Evolutionary conservation across 805 yeast genomes (phyloP).

Genomic region (Huiozyma naganishii): DNA sequence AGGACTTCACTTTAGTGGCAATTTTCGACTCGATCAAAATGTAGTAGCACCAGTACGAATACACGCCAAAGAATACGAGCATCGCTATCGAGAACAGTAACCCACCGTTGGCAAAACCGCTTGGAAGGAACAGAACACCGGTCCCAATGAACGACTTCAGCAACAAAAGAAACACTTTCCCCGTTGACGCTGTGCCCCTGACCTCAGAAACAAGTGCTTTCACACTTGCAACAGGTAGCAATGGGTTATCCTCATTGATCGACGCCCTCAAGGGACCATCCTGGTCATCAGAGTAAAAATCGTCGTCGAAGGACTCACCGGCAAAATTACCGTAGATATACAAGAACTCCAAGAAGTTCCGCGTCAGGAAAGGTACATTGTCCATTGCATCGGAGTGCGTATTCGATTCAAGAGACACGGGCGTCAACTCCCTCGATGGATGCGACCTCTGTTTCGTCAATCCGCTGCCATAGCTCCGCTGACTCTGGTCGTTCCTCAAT

Average conservation of each 20-base stretch:
- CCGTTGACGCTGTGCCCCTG: slow-evolving; percentile 59
- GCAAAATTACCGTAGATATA: slow-evolving; percentile 80
- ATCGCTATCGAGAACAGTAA: slow-evolving; percentile 43
- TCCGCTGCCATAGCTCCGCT: background rate
- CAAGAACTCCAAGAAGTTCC: slow-evolving; percentile 66
- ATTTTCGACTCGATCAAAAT: slow-evolving; percentile 50
- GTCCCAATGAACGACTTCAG: slow-evolving; percentile 72
- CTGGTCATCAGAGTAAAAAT: slow-evolving; percentile 36
- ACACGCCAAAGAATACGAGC: slow-evolving; percentile 49
- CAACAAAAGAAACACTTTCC: slow-evolving; percentile 59
- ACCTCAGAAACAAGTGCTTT: slow-evolving; percentile 21
- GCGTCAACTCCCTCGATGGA: background rate
- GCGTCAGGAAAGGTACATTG: slow-evolving; percentile 43
- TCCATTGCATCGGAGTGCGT: slow-evolving; percentile 13
- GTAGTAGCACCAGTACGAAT: slow-evolving; percentile 72
- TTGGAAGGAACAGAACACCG: slow-evolving; percentile 61
- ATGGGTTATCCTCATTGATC: slow-evolving; percentile 19
- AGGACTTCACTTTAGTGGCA: slow-evolving; percentile 55
- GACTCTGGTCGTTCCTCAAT: slow-evolving; percentile 16
- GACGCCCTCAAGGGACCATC: slow-evolving; percentile 5
- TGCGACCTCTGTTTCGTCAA: background rate
- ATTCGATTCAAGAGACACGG: background rate
- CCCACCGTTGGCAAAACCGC: slow-evolving; percentile 67
- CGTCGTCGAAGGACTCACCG: slow-evolving; percentile 71
- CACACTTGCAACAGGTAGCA: slow-evolving; percentile 11